Conservation (phyloP, 2,329 filamentous ascomycete species). For the Dryadomyces sulphureus region DNA sequence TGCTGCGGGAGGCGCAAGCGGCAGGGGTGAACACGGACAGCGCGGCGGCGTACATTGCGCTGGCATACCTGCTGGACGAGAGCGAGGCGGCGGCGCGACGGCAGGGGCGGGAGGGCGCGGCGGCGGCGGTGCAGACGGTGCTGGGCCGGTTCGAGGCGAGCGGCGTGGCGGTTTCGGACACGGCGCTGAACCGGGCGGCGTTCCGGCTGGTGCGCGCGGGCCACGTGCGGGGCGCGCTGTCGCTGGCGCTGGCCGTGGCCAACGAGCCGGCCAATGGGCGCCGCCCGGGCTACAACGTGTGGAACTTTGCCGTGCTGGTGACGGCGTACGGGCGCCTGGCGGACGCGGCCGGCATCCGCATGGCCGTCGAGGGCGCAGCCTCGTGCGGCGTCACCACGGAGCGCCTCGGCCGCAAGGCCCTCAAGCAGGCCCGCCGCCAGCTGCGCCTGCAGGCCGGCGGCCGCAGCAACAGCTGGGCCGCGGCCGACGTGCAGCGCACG, state of each 20-base stretch:
- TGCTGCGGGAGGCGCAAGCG: conserved; percentile 24
- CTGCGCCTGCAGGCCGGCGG: conserved; percentile 1
- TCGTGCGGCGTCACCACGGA: conserved; percentile 8
- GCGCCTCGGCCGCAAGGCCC: conserved; percentile 11
- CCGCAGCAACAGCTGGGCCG: background rate
- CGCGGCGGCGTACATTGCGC: conserved; percentile 24
- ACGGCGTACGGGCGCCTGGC: conserved; percentile 11
- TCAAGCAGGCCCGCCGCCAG: conserved; percentile 10
- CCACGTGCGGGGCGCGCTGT: conserved; percentile 15
- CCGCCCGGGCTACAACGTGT: conserved; percentile 16
- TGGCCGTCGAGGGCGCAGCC: conserved; percentile 11
- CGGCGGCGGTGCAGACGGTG: conserved; percentile 11
- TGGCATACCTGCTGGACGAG: conserved; percentile 21
- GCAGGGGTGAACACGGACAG: conserved; percentile 26
- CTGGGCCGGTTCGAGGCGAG: conserved; percentile 12
- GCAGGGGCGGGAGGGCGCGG: conserved; percentile 1
- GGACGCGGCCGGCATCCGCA: conserved; percentile 14
- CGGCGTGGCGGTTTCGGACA: conserved; percentile 13
- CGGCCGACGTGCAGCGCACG: background rate
- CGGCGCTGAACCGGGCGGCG: conserved; percentile 18
- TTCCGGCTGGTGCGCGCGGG: conserved; percentile 14
- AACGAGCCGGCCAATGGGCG: conserved; percentile 4
- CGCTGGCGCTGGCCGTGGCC: conserved; percentile 15
- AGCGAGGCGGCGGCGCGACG: conserved; percentile 10
- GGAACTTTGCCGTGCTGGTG: conserved; percentile 18